Evolutionary conservation across 495 filamentous ascomycete genomes (phyloP), one percentile per base, ranked within the genome.

Genomic region (Trichoderma erinaceum): DNA sequence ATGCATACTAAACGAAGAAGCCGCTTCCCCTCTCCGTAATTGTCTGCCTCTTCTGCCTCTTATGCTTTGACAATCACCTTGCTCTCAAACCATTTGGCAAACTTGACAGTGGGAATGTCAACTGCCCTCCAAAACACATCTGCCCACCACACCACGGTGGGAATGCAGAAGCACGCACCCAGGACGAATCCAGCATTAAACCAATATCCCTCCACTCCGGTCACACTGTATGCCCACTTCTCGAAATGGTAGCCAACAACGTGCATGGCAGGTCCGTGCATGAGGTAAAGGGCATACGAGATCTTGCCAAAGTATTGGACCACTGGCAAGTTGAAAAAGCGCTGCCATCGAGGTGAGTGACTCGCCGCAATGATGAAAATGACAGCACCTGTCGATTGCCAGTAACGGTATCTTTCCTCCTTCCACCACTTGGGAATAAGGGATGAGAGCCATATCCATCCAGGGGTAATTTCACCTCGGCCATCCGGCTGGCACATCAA

Each of bases 181-280:
- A 82, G 63, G 23, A 71, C 69, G 63, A 76, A 76, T 2, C 80
- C 80, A 35, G 43, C 65, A 61, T 75, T 71, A 65, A 78, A 81
- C 66, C 66, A 56, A 7, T 69, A 56, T 4, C 72, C 74, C 58
- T 82, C 76, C 0, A 70, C 75, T 12, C 78, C 79, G 4, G 75
- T 79, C 32, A 76, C 16, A 0, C 68, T 67, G 75, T 76, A 79
- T 27, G 70, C 76, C 67, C 72, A 69, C 11, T 70, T 68, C 71
- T 80, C 72, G 6, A 81, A 69, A 4, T 72, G 67, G 67, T 78
- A 83, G 5, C 81, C 81, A 3, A 80, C 25, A 5, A 78, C 78
- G 65, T 85, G 81, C 66, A 77, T 68, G 0, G 83, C 76, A 16
- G 83, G 83, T 0, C 83, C 83, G 70, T 85, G 83, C 73, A 84